These are phyloP conservation scores for Globisporangium ultimum DNA, from an alignment of 352 stramenopile genomes.

Conservation along the genomic window DNA sequence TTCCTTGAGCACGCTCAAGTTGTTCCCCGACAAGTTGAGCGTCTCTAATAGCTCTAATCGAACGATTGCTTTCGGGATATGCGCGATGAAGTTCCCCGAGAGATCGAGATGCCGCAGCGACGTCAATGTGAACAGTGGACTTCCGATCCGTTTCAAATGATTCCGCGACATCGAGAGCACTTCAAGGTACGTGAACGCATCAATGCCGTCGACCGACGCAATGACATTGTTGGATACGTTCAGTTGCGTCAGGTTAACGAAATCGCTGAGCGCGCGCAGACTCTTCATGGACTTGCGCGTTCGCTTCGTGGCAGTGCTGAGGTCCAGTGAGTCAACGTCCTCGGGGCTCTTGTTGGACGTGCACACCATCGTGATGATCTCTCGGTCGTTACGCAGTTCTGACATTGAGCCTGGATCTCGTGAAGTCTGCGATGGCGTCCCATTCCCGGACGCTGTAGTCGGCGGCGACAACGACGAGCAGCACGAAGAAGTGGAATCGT, in stretches of 20 bases:
- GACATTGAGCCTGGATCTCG: conserved; percentile 22
- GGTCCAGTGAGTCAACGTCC: conserved; percentile 33
- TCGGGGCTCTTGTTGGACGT: conserved; percentile 18
- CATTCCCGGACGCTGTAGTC: neutral
- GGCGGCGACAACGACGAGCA: neutral
- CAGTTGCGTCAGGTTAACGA: conserved; percentile 46
- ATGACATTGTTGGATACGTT: conserved; percentile 69
- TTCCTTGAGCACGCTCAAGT: conserved; percentile 64
- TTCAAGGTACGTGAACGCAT: conserved; percentile 43
- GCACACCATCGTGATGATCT: conserved; percentile 38
- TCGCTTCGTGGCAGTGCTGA: conserved; percentile 47
- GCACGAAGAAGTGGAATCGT: conserved; percentile 1
- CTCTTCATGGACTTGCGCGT: conserved; percentile 58
- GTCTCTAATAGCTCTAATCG: conserved; percentile 46
- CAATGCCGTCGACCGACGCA: conserved; percentile 48
- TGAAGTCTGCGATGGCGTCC: conserved; percentile 13
- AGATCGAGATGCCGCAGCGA: conserved; percentile 53
- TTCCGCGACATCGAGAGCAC: conserved; percentile 57
- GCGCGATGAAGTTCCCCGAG: conserved; percentile 77
- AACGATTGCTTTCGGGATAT: conserved; percentile 58
- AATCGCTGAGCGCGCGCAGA: conserved; percentile 40
- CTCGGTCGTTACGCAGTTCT: conserved; percentile 30
- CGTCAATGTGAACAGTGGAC: conserved; percentile 39
- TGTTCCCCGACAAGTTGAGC: conserved; percentile 74
- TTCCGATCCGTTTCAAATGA: conserved; percentile 59